Percentiles rank a stretch among this genome's conserved stretches.
phyloP scores from a whole-genome alignment of 83 land plant species.

The Picea abies region DNA sequence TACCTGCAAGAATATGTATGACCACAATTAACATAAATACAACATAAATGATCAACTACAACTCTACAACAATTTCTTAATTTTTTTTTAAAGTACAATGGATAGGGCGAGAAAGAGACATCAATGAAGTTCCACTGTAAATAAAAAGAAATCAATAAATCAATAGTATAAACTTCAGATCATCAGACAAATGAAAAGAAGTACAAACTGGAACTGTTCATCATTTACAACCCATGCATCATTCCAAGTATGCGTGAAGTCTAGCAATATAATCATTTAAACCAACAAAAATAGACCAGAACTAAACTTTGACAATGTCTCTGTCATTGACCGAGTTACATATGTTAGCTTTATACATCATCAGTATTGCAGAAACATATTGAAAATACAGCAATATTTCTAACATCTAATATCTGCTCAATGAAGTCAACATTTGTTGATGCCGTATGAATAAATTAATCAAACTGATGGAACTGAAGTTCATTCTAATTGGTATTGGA shows the following conservation, averaged over 20 bases:
- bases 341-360: neutral
- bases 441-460: neutral
- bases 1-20: conserved; percentile 59
- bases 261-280: conserved; percentile 91
- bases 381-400: neutral
- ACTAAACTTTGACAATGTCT: conserved; percentile 77
- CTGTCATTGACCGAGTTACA: conserved; percentile 36
- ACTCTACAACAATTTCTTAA: neutral
- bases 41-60: neutral
- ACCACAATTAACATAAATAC: neutral
- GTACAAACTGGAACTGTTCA: conserved; percentile 68
- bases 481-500: neutral
- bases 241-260: conserved; percentile 91
- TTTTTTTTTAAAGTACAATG: conserved; percentile 11
- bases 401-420: neutral
- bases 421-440: neutral
- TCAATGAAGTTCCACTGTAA: neutral
- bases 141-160: neutral
- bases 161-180: neutral
- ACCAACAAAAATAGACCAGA: conserved; percentile 88
- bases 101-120: neutral
- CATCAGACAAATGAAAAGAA: neutral
- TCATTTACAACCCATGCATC: conserved; percentile 98
- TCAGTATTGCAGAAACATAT: neutral
- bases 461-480: neutral